phyloP scores from a whole-genome alignment of 345 rosid species.

The Eucalyptus viminalis region DNA sequence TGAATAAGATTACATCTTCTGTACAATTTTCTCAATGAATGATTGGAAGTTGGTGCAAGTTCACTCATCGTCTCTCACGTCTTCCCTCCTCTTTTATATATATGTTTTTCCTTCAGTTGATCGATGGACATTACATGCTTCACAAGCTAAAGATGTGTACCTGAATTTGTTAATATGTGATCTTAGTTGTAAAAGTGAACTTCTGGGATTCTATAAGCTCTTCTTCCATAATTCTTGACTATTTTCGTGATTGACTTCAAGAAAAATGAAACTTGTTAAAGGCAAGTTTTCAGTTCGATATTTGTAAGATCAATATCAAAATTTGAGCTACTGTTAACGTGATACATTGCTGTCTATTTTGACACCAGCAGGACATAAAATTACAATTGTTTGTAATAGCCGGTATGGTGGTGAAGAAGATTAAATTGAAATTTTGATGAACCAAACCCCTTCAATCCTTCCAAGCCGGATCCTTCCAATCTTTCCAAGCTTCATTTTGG shows the following conservation, averaged over 20 bases:
- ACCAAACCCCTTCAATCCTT: not conserved
- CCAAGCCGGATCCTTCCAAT: not conserved
- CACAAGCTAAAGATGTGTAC: not conserved
- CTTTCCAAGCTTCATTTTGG: not conserved
- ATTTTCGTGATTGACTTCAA: not conserved
- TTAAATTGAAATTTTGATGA: not conserved
- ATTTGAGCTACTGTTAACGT: not conserved
- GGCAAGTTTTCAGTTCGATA: not conserved
- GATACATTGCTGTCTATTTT: not conserved
- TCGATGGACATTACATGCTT: not conserved
- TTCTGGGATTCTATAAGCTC: not conserved
- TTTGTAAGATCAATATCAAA: not conserved
- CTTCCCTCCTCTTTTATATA: not conserved
- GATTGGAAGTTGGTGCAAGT: not conserved
- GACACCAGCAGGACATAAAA: not conserved
- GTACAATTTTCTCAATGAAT: not conserved
- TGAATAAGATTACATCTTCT: not conserved
- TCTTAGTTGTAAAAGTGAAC: not conserved
- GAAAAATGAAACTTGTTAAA: not conserved
- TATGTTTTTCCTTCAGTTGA: not conserved
- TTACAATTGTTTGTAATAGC: not conserved
- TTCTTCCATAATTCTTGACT: not conserved
- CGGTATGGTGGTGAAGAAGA: not conserved
- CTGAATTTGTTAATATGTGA: not conserved
- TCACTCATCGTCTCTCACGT: not conserved